A percentile compares a stretch with the other conserved stretches of the same genome.
phyloP scores from a whole-genome alignment of 176 grass and related monocot genomes.

The Thalia dealbata region DNA sequence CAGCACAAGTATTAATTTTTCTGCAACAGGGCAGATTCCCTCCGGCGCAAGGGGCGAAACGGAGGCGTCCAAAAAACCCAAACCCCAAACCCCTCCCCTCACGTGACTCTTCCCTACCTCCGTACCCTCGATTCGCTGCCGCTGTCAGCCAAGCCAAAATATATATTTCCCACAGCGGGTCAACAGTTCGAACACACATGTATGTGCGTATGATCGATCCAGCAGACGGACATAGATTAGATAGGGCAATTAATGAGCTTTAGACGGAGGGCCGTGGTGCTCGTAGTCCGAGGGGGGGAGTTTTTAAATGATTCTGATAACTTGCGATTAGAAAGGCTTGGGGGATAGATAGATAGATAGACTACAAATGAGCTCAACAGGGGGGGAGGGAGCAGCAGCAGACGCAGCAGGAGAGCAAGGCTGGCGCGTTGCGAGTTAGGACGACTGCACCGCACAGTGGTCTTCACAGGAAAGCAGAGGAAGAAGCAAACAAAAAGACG shows the following conservation, averaged over 20 bases:
- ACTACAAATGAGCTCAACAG: too few relatives aligned
- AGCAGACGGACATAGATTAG: too few relatives aligned
- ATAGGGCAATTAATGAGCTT: too few relatives aligned
- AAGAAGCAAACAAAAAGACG: constrained; percentile 2
- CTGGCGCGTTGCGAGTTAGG: background rate
- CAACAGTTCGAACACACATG: too few relatives aligned
- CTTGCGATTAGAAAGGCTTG: too few relatives aligned
- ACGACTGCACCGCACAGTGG: background rate
- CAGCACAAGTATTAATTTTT: too few relatives aligned
- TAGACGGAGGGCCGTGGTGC: too few relatives aligned
- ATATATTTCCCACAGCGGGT: constrained; percentile 17
- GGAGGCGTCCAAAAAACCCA: constrained; percentile 14
- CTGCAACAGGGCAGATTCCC: constrained; percentile 17
- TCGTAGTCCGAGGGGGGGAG: too few relatives aligned
- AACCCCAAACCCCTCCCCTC: constrained; percentile 4
- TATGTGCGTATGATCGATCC: too few relatives aligned
- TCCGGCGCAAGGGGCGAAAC: constrained; percentile 12
- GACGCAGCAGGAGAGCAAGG: background rate
- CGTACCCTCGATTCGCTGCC: constrained; percentile 12
- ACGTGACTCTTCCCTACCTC: constrained; percentile 20
- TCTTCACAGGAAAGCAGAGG: background rate
- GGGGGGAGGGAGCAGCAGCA: background rate
- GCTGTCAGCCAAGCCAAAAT: background rate
- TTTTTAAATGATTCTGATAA: too few relatives aligned
- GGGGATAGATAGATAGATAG: too few relatives aligned